Base-by-base conservation (phyloP, 768 basidiomycete genomes). In the Dacryopinax spathularia region DNA sequence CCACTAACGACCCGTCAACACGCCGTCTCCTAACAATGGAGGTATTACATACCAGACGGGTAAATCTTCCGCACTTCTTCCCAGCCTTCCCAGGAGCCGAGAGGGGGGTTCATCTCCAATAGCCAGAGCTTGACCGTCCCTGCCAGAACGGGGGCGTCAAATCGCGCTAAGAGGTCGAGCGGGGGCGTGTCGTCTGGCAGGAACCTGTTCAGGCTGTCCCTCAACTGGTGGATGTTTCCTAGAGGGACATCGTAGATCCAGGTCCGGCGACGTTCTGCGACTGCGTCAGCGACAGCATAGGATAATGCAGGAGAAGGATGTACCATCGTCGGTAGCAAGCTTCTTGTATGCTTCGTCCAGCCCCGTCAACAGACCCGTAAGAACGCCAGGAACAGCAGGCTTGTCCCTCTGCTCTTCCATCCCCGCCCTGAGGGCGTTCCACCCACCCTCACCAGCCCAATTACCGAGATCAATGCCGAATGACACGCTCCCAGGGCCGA, bases 211-310 rank as follows among this genome's bases (percentile, higher is more conserved):
- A 97, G 77, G 4, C 80, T 79, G 73, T 92, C 89, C 63, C 94
- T 85, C 33, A 97, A 83, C 64, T 87, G 87, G 69, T 98, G 94
- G 16, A 88, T 81, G 27, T 84, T 83, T 1, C 84, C 78, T 5
- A 98, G 80, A 1, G 93, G 92, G 2, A 77, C 76, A 69, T 97
- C 91, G 74, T 96, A 98, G 62, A 97, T 89, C 94, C 94, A 97
- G 2, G 86, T 77, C 76, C 87, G 91, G 64, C 94, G 84, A 71
- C 84, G 87, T 72, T 94, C 93, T 85, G 70, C 2, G 34, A 22
- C 15, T 22, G 15, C 7, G 15, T 10, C 31, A 1, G 12, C 20
- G 16, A 7, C 12, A 18, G 25, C 39, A 33, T 20, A 22, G 37
- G 2, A 34, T 6, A 31, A 16, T 35, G 20, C 7, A 12, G 27